Conservation (phyloP, 2,329 filamentous ascomycete genomes). For the Nemania diffusa region DNA sequence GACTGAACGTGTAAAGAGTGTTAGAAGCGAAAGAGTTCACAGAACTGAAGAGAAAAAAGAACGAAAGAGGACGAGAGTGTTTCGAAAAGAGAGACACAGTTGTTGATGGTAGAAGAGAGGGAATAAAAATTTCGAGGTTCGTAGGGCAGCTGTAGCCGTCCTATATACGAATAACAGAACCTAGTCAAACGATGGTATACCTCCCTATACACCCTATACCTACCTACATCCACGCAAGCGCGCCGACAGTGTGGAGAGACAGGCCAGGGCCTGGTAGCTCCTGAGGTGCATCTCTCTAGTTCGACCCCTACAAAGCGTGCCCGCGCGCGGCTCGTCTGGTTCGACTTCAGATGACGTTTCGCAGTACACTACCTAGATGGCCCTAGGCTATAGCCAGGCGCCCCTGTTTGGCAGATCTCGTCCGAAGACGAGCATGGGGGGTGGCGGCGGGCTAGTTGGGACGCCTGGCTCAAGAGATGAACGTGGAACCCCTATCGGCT, state of each 20-base stretch:
- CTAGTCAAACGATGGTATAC: neutral
- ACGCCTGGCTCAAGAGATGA: constrained; percentile 20
- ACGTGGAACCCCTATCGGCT: constrained; percentile 27
- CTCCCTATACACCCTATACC: no score
- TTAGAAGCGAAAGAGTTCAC: constrained; percentile 45
- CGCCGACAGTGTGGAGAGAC: constrained; percentile 10
- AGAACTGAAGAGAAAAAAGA: constrained; percentile 51
- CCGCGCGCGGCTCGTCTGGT: constrained; percentile 29
- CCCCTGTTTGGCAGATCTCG: constrained; percentile 44
- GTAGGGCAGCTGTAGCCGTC: constrained; percentile 31
- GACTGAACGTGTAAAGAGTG: constrained; percentile 44
- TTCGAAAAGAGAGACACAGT: constrained; percentile 44
- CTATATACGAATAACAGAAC: constrained; percentile 42
- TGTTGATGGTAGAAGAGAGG: constrained; percentile 42
- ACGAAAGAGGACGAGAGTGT: constrained; percentile 39
- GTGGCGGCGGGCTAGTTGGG: constrained; percentile 8
- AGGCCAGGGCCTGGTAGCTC: constrained; percentile 14
- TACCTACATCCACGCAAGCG: no score
- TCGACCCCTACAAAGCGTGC: constrained; percentile 22
- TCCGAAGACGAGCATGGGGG: constrained; percentile 38
- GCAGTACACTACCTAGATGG: constrained; percentile 28
- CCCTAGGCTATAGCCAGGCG: constrained; percentile 26
- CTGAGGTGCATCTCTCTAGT: constrained; percentile 35
- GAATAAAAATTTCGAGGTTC: constrained; percentile 13
- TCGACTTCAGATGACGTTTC: constrained; percentile 43